Percentiles rank a stretch among this genome's conserved stretches.
Evolutionary conservation across 768 basidiomycete genomes (phyloP).

Genomic region (Boletus insuetus): DNA sequence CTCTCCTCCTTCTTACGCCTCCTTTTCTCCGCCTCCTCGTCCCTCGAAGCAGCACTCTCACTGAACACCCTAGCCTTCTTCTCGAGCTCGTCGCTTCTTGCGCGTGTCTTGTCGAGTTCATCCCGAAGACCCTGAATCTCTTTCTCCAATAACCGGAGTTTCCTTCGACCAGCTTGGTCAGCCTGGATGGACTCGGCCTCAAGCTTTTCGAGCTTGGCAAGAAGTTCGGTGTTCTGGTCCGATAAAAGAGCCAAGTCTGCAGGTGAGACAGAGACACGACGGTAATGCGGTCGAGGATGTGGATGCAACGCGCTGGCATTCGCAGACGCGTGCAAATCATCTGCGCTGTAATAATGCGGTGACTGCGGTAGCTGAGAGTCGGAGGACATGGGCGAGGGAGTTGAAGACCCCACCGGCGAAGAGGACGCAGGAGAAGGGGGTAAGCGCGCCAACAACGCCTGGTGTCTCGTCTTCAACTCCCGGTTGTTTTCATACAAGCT

Average conservation of each 20-base stretch:
- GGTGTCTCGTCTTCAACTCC: conserved; percentile 66
- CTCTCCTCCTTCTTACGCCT: conserved; percentile 46
- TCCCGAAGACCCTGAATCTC: conserved; percentile 74
- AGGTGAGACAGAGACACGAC: conserved; percentile 61
- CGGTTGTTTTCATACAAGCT: conserved; percentile 67
- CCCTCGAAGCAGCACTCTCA: conserved; percentile 20
- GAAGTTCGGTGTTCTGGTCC: conserved; percentile 81
- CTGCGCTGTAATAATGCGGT: conserved; percentile 30
- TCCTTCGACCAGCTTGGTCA: conserved; percentile 66
- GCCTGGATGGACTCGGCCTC: conserved; percentile 66
- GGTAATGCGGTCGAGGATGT: conserved; percentile 25
- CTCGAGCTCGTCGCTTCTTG: conserved; percentile 68
- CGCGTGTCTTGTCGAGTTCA: conserved; percentile 75
- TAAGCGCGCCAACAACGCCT: conserved; percentile 64
- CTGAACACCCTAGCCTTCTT: conserved; percentile 51
- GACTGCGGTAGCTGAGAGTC: conserved; percentile 33
- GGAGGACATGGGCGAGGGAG: conserved; percentile 25
- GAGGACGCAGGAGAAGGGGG: conserved; percentile 44
- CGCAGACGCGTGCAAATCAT: conserved; percentile 25
- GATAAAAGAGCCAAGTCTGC: conserved; percentile 68
- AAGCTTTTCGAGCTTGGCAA: conserved; percentile 70
- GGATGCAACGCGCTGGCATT: conserved; percentile 17
- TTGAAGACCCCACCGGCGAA: conserved; percentile 25
- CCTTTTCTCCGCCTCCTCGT: conserved; percentile 31
- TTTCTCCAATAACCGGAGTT: conserved; percentile 70